Conservation (phyloP, 345 rosid genomes). For the Dovyalis caffra region DNA sequence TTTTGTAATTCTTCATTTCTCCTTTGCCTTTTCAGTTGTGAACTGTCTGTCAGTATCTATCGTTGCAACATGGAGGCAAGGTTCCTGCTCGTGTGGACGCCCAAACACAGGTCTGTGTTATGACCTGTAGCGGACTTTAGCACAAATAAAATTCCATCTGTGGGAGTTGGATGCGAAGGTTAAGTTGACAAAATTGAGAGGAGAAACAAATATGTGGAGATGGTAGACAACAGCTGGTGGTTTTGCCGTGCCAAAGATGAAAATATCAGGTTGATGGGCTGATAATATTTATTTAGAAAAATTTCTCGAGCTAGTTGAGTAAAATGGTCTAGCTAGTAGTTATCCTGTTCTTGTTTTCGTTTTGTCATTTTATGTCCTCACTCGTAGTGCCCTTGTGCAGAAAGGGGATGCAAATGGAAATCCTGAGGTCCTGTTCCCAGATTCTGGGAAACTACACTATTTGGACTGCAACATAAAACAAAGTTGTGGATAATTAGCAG, state of each 20-base stretch:
- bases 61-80: background rate
- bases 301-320: background rate
- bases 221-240: background rate
- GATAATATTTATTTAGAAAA: background rate
- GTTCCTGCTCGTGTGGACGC: background rate
- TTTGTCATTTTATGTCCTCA: background rate
- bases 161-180: background rate
- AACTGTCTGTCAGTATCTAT: background rate
- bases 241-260: background rate
- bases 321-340: too few species aligned
- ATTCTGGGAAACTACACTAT: background rate
- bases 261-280: background rate
- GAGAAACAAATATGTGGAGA: background rate
- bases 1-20: background rate
- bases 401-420: background rate
- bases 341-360: background rate
- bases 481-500: too few species aligned
- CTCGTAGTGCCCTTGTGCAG: background rate
- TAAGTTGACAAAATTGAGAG: background rate
- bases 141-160: too few species aligned
- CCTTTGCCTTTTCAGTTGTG: background rate
- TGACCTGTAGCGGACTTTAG: background rate
- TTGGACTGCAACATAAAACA: too few species aligned
- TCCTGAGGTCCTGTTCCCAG: background rate
- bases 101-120: background rate